These are phyloP conservation scores for Urochloa ruziziensis DNA, from an alignment of 176 grass and related monocot species.

Conservation along the genomic window DNA sequence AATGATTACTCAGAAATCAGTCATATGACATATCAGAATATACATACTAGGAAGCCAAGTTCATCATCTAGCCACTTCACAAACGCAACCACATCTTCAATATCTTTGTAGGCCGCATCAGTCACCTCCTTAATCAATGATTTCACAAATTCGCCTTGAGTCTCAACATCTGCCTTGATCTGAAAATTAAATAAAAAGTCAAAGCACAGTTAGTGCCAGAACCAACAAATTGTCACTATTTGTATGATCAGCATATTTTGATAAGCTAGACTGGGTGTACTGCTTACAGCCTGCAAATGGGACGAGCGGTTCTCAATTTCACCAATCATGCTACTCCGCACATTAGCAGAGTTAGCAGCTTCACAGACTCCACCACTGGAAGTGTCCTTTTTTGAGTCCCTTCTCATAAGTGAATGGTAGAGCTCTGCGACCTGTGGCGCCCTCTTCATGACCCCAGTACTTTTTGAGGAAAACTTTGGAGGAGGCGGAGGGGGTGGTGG, in stretches of 20 bases:
- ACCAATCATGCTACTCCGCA: slow-evolving; percentile 96
- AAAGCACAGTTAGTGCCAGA: slow-evolving; percentile 20
- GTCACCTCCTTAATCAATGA: slow-evolving; percentile 99
- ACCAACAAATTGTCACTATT: slow-evolving; percentile 3
- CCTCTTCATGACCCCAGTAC: slow-evolving; percentile 82
- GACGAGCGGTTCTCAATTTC: slow-evolving; percentile 99
- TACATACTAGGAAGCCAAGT: slow-evolving; percentile 88
- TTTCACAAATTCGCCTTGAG: slow-evolving; percentile 98
- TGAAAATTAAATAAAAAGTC: slow-evolving; percentile 29
- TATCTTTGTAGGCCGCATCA: slow-evolving; percentile 84
- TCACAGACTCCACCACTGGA: slow-evolving; percentile 76
- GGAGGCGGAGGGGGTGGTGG: slow-evolving; percentile 78
- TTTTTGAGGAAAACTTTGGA: slow-evolving; percentile 66
- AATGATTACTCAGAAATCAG: slow-evolving; percentile 22
- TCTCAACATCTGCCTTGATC: slow-evolving; percentile 99
- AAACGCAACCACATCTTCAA: slow-evolving; percentile 98
- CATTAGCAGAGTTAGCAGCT: slow-evolving; percentile 63
- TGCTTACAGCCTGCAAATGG: slow-evolving; percentile 89
- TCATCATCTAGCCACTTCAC: slow-evolving; percentile 99
- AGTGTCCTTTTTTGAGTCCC: slow-evolving; percentile 89
- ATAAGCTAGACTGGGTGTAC: slow-evolving; percentile 1
- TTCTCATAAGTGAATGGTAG: slow-evolving; percentile 98
- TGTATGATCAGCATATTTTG: slow-evolving; percentile 2
- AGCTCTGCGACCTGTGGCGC: slow-evolving; percentile 95
- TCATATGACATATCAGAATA: background rate